Base-by-base conservation (phyloP, 2,329 filamentous ascomycete genomes). In the Cordyceps cateniannulata region DNA sequence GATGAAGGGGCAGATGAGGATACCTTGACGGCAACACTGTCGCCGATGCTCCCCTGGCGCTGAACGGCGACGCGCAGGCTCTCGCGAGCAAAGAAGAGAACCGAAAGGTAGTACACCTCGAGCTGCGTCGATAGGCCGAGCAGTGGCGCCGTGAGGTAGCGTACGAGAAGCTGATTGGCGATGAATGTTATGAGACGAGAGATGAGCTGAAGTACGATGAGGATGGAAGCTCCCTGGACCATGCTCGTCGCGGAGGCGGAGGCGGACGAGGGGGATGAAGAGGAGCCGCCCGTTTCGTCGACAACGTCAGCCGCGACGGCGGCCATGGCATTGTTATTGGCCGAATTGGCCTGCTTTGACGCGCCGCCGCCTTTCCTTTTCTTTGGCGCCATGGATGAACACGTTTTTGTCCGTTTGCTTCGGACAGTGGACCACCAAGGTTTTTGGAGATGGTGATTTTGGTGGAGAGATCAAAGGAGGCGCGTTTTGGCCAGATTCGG, bases 31-130 rank as follows among this genome's bases (percentile, higher is more conserved):
- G 16, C 16, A 16, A 18, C 18, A n/a, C 40, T 44, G n/a, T 40
- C 56, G 12, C 62, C 62, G 5, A 64, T 62, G 5, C 65, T 66
- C n/a, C 66, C 64, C 66, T 93, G 89, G 56, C 95, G 83, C 75
- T 98, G 93, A 40, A 96, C 85, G 27, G 93, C 92, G n/a, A 96
- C 88, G 18, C 95, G 88, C 53, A 98, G 77, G 68, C 89, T 93
- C 75, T 99, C 95, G 44, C 95, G 84, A 0, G 95, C 89, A 69
- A 99, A 98, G 74, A 96, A 97, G 0, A 99, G 81, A n/a, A 96
- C 87, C 0, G 92, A 91, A 49, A 96, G 88, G 62, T 93, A 93
- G 73, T 93, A 97, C 1, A 98, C 85, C 69, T 99, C 95, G 3
- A 99, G 82, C 72, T 97, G 95, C 0, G 93, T 88, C 2, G 93